Conservation (phyloP, 2,329 filamentous ascomycete genomes). For the Achaetomium macrosporum region DNA sequence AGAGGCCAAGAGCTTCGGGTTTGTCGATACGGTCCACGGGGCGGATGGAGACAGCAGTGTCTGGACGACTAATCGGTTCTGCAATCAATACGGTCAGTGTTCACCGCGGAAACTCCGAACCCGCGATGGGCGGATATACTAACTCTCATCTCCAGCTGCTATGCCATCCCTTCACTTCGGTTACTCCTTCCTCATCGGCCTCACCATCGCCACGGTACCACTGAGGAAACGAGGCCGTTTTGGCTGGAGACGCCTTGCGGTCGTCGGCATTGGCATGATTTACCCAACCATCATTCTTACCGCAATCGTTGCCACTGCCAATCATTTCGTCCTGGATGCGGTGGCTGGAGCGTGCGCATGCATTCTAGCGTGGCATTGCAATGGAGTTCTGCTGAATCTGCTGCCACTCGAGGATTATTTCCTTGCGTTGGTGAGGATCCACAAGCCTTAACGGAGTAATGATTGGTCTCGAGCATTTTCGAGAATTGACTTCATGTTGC, state of each 20-base stretch:
- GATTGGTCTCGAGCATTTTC: too few relatives aligned
- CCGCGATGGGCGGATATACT: neutral
- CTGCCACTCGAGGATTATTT: slow-evolving; percentile 64
- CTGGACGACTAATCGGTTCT: slow-evolving; percentile 68
- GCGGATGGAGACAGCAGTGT: slow-evolving; percentile 56
- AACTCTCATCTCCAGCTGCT: slow-evolving; percentile 46
- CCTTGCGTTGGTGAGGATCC: slow-evolving; percentile 54
- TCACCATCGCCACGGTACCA: slow-evolving; percentile 63
- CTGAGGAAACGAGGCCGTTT: slow-evolving; percentile 48
- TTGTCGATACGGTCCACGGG: slow-evolving; percentile 56
- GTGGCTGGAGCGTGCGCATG: slow-evolving; percentile 63
- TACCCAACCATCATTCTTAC: slow-evolving; percentile 62
- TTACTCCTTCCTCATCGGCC: slow-evolving; percentile 65
- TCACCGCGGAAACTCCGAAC: neutral
- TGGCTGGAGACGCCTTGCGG: slow-evolving; percentile 43
- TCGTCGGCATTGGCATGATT: slow-evolving; percentile 46
- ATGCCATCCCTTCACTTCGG: slow-evolving; percentile 74
- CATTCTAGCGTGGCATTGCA: slow-evolving; percentile 54
- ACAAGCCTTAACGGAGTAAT: slow-evolving; percentile 46
- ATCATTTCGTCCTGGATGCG: slow-evolving; percentile 68
- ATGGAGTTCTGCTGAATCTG: slow-evolving; percentile 54
- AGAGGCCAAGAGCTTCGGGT: slow-evolving; percentile 55
- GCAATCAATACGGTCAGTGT: slow-evolving; percentile 63
- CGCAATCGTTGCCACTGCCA: slow-evolving; percentile 65
- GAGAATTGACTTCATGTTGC: too few relatives aligned